Percentiles rank a stretch among this genome's conserved stretches.
Evolutionary conservation across 768 basidiomycete species (phyloP).

Genomic region (Lactifluus subvellereus): DNA sequence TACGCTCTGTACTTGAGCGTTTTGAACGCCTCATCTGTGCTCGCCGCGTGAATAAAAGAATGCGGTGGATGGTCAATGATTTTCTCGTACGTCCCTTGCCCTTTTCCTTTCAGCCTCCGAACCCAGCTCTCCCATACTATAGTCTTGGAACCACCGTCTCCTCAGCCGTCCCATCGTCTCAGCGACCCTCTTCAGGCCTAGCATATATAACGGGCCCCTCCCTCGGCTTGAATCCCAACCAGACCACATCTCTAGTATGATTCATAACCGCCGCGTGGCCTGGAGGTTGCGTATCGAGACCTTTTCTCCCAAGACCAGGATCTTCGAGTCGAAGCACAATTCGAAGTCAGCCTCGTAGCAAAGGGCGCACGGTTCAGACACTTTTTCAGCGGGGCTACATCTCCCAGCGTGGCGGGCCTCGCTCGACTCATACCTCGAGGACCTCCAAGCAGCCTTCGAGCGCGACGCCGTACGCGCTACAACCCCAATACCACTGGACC

Average conservation of each 20-base stretch:
- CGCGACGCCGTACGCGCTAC: conserved; percentile 40
- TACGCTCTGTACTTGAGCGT: conserved; percentile 43
- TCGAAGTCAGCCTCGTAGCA: conserved; percentile 32
- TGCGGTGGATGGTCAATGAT: conserved; percentile 42
- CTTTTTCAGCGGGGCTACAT: conserved; percentile 26
- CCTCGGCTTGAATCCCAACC: conserved; percentile 83
- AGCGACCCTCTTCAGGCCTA: conserved; percentile 61
- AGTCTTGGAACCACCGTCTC: conserved; percentile 55
- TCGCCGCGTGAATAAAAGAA: conserved; percentile 45
- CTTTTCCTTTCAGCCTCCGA: not conserved
- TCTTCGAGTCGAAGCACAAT: conserved; percentile 34
- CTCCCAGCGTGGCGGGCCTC: conserved; percentile 32
- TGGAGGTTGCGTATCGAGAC: conserved; percentile 41
- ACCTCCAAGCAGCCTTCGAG: conserved; percentile 33
- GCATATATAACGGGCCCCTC: conserved; percentile 60
- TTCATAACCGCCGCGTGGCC: conserved; percentile 42
- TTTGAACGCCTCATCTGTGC: conserved; percentile 54
- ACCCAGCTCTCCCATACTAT: not conserved
- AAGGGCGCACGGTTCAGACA: conserved; percentile 12
- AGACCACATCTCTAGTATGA: conserved; percentile 60
- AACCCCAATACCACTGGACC: conserved; percentile 41
- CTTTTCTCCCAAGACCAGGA: conserved; percentile 34
- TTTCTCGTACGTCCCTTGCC: conserved; percentile 43
- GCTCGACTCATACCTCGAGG: conserved; percentile 30
- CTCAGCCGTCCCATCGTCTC: conserved; percentile 63